Evolutionary conservation across 805 yeast species (phyloP).

Genomic region (Pichia cephalocereana): DNA sequence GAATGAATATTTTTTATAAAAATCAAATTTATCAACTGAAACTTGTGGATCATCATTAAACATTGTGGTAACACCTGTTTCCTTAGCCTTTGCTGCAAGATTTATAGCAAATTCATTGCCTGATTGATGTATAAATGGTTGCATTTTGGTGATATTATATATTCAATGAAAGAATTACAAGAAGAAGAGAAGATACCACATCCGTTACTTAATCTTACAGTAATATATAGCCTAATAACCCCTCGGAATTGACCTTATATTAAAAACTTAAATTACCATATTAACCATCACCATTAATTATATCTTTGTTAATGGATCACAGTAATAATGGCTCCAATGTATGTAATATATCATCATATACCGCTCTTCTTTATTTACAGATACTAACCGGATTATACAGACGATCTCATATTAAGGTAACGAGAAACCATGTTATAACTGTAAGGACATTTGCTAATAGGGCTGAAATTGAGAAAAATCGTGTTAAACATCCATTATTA

Average conservation of each 20-base stretch:
- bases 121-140: constrained; percentile 7
- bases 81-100: constrained; percentile 7
- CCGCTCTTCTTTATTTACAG: too few relatives aligned
- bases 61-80: constrained; percentile 7
- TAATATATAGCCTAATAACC: not conserved
- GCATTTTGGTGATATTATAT: constrained; percentile 1
- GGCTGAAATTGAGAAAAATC: constrained; percentile 16
- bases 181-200: too few relatives aligned
- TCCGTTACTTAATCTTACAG: too few relatives aligned
- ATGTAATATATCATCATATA: constrained; percentile 4
- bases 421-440: constrained; percentile 12
- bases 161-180: too few relatives aligned
- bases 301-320: not conserved
- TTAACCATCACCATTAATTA: too few relatives aligned
- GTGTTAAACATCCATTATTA: constrained; percentile 9
- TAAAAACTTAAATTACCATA: too few relatives aligned
- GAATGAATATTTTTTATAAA: constrained; percentile 4
- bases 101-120: constrained; percentile 7
- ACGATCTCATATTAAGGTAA: constrained; percentile 17
- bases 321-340: constrained; percentile 19
- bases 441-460: constrained; percentile 21
- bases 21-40: constrained; percentile 7
- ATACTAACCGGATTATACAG: constrained; percentile 6
- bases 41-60: constrained; percentile 10
- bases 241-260: not conserved